Evolutionary conservation across 2,329 filamentous ascomycete species (phyloP), one percentile per base, ranked within the genome.

Genomic region (Phialocephala sp.): DNA sequence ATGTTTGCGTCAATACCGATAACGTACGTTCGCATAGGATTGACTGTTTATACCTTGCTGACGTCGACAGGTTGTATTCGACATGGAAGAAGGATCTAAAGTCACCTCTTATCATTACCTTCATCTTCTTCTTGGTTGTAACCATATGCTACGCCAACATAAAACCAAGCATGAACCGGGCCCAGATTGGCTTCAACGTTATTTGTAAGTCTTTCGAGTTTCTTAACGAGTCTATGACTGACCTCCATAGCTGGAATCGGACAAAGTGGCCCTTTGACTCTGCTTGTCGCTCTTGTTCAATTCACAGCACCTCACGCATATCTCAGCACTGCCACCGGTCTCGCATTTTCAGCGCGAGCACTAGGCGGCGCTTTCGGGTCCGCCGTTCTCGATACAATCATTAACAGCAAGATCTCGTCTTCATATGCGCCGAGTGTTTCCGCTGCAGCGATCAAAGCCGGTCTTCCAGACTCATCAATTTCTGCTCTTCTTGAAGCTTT

Each of bases 311-410:
- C 83, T 2, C 83, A 85, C 66, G 80, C 80, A 4, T 84, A 80
- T 70, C 79, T 85, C 15, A 84, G 82, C 0, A 85, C 83, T 0
- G 83, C 83, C 0, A 85, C 83, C 0, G 83, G 83, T 0, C 78
- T 85, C 0, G 82, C 81, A 3, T 85, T 85, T 71, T 84, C 82
- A 0, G 82, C 82, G 2, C 78, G 83, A 35, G 83, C 83, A 36
- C 81, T 85, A 18, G 83, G 83, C 24, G 83, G 83, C 20, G 83
- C 83, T 0, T 84, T 85, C 61, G 83, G 83, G 0, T 83, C 81
- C 1, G 83, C 83, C 0, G 82, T 84, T 2, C 75, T 85, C 1
- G 78, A 84, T 68, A 81, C 82, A 18, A 84, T 85, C 64, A 81
- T 84, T 69, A 83, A 84, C 68, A 79, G 80, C n/a, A 80, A 80